Evolutionary conservation across 306 rosid species (phyloP).

Genomic region (Casuarina equisetifolia): DNA sequence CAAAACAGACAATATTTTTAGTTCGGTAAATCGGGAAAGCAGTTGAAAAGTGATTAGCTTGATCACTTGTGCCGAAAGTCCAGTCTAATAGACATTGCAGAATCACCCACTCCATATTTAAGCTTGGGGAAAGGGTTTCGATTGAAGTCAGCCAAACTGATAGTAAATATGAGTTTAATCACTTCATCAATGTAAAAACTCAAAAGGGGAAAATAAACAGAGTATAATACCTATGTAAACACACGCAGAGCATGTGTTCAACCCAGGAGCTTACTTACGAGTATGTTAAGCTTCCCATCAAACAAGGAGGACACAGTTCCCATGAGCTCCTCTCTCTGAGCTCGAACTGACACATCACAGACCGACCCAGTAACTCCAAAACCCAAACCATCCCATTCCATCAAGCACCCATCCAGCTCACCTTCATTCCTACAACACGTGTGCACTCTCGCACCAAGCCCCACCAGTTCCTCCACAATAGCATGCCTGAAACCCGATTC

Average conservation of each 20-base stretch:
- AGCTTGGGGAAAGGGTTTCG: no score
- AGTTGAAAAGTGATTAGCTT: neutral
- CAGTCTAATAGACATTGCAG: no score
- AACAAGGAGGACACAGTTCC: conserved; percentile 51
- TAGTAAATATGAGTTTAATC: no score
- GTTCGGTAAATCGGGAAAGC: neutral
- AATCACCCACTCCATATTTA: neutral
- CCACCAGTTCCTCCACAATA: conserved; percentile 70
- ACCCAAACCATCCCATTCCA: conserved; percentile 54
- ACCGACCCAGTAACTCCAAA: conserved; percentile 64
- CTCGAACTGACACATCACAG: conserved; percentile 60
- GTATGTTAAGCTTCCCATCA: conserved; percentile 74
- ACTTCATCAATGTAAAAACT: neutral
- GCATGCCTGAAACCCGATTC: conserved; percentile 46
- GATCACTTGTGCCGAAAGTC: no score
- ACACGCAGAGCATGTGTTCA: neutral
- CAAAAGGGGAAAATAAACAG: neutral
- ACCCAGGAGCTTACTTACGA: conserved; percentile 39
- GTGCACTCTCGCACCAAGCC: conserved; percentile 77
- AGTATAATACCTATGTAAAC: neutral
- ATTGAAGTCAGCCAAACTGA: no score
- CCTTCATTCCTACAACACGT: conserved; percentile 60
- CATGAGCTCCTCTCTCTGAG: conserved; percentile 59
- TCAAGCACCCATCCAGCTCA: conserved; percentile 50
- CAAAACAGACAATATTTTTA: conserved; percentile 11